Evolutionary conservation across 139 green algal genomes (phyloP).

Genomic region (Ettlia oleoabundans): DNA sequence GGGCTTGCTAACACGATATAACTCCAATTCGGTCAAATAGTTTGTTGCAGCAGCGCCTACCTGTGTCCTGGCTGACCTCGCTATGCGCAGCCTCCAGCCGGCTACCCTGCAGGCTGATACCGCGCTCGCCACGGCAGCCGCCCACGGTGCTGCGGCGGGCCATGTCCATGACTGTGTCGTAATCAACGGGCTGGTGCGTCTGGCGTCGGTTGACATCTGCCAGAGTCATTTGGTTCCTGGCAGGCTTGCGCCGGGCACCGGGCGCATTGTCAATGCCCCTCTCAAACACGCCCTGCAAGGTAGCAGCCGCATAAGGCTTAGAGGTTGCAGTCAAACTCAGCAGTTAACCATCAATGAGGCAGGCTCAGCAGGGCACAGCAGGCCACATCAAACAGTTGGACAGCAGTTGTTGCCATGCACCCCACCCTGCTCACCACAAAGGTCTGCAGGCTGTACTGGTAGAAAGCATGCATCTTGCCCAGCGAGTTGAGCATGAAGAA

Average conservation of each 20-base stretch:
- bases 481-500: conserved; percentile 95
- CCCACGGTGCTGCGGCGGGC: conserved; percentile 2
- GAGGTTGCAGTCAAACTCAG: neutral
- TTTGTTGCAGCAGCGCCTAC: neutral
- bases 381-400: neutral
- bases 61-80: neutral
- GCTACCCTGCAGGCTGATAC: neutral
- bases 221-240: neutral
- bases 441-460: conserved; percentile 92
- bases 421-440: conserved; percentile 77
- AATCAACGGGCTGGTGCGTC: neutral
- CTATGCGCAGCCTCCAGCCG: neutral
- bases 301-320: neutral
- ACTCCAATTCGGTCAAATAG: too few species aligned
- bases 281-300: conserved; percentile 16
- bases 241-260: conserved; percentile 1
- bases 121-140: neutral
- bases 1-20: too few species aligned
- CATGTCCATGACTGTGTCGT: neutral
- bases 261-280: conserved; percentile 18
- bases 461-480: conserved; percentile 85
- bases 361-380: too few species aligned
- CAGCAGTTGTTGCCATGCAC: neutral
- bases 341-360: too few species aligned
- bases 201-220: conserved; percentile 4